A percentile compares a stretch with the other conserved stretches of the same genome.
These are phyloP conservation scores for Periconia digitata DNA, from an alignment of 2,329 filamentous ascomycete species.

Conservation along the genomic window DNA sequence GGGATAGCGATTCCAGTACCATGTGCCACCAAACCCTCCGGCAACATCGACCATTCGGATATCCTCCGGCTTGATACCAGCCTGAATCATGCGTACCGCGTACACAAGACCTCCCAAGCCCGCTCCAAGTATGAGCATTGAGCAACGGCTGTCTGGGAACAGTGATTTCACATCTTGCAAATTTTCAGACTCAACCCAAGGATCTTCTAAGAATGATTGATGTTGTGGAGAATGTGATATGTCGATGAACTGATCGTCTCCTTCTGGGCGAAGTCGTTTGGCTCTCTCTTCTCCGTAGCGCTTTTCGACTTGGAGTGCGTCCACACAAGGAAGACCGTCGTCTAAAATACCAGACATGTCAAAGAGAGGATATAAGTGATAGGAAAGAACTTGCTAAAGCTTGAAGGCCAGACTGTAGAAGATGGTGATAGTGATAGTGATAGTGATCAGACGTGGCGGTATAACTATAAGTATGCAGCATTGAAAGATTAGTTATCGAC, in stretches of 20 bases:
- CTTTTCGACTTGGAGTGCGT: constrained; percentile 13
- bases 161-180: constrained; percentile 10
- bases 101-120: constrained; percentile 45
- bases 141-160: constrained; percentile 15
- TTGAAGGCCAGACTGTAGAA: too few relatives aligned
- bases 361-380: not conserved
- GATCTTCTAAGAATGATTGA: constrained; percentile 14
- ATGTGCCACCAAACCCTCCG: constrained; percentile 51
- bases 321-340: constrained; percentile 9
- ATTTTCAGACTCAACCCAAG: constrained; percentile 11
- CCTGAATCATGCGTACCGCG: constrained; percentile 43
- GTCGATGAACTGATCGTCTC: constrained; percentile 15
- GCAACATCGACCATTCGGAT: constrained; percentile 48
- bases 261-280: constrained; percentile 16
- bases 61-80: constrained; percentile 36
- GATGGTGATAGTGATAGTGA: too few relatives aligned
- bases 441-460: too few relatives aligned
- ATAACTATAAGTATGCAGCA: too few relatives aligned
- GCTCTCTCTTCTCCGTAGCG: constrained; percentile 17
- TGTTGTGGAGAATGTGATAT: constrained; percentile 10
- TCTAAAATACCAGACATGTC: constrained; percentile 12
- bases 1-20: constrained; percentile 53
- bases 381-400: not conserved
- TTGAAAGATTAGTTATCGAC: too few relatives aligned
- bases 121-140: constrained; percentile 44